A percentile compares a stretch with the other conserved stretches of the same genome.
Conservation (phyloP, 257 asterid species). For the Nicotiana otophora region DNA sequence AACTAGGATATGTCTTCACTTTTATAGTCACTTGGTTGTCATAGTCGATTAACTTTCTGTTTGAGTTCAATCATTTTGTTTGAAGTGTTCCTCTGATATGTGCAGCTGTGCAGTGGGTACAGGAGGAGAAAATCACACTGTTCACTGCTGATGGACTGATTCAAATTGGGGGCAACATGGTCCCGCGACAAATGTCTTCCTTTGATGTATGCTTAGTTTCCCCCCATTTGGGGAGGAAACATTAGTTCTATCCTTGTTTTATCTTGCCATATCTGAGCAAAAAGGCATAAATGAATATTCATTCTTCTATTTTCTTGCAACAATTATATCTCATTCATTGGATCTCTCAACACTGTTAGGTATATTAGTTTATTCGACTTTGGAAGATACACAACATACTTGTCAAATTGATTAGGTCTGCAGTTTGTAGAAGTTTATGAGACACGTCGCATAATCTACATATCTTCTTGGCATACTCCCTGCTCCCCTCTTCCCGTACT, state of each 20-base stretch:
- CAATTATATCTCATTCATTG: not conserved
- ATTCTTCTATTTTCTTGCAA: not conserved
- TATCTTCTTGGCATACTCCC: not conserved
- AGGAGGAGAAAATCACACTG: slow-evolving; percentile 74
- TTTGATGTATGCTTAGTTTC: slow-evolving; percentile 42
- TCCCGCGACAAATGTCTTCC: slow-evolving; percentile 58
- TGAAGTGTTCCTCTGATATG: not conserved
- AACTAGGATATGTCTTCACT: not conserved
- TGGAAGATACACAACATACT: not conserved
- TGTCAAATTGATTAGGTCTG: not conserved
- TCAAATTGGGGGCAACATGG: slow-evolving; percentile 88
- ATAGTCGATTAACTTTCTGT: not conserved
- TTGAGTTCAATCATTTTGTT: not conserved
- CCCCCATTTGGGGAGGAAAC: not conserved
- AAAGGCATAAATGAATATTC: not conserved
- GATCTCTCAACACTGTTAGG: not conserved
- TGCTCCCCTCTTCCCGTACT: not conserved
- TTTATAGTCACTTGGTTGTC: not conserved
- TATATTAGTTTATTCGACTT: not conserved
- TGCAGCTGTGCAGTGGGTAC: slow-evolving; percentile 83
- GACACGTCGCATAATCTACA: not conserved
- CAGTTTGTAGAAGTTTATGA: not conserved
- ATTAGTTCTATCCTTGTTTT: not conserved
- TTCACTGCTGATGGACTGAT: slow-evolving; percentile 88
- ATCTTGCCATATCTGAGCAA: not conserved